These are phyloP conservation scores for Alnus rubra DNA, from an alignment of 306 rosid genomes.

Conservation along the genomic window DNA sequence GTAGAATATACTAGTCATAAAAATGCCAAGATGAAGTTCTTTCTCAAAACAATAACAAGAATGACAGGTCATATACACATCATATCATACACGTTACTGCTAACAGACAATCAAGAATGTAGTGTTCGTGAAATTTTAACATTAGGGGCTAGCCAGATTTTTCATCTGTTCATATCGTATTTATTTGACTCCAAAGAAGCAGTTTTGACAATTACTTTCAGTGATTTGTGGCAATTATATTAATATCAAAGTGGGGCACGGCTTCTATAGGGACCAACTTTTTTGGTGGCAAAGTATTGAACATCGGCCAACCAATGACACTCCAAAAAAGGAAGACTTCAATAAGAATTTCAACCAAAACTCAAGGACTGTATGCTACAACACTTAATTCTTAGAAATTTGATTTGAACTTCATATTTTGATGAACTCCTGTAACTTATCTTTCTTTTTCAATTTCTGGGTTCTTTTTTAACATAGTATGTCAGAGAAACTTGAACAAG, in stretches of 20 bases:
- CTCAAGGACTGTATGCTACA: too few species aligned
- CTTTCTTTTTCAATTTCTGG: constrained; percentile 2
- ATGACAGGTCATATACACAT: not conserved
- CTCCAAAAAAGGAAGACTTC: too few species aligned
- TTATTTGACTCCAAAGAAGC: not conserved
- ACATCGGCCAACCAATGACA: too few species aligned
- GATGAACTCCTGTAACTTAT: not conserved
- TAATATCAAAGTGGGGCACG: too few species aligned
- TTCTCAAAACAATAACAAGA: not conserved
- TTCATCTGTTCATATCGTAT: not conserved
- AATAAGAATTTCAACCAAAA: too few species aligned
- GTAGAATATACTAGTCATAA: not conserved
- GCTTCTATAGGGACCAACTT: too few species aligned
- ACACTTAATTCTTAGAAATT: too few species aligned
- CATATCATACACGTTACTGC: not conserved
- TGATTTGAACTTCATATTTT: not conserved
- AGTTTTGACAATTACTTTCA: too few species aligned
- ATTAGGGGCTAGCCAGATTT: not conserved
- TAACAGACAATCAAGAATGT: not conserved
- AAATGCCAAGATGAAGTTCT: not conserved
- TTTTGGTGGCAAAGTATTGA: too few species aligned
- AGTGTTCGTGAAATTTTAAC: too few species aligned
- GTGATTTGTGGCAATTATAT: too few species aligned
- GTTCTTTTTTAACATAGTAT: not conserved
- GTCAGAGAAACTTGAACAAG: not conserved